Conservation (phyloP, 1,284 basidiomycete species). For the Cutaneotrichosporon mucoides region DNA sequence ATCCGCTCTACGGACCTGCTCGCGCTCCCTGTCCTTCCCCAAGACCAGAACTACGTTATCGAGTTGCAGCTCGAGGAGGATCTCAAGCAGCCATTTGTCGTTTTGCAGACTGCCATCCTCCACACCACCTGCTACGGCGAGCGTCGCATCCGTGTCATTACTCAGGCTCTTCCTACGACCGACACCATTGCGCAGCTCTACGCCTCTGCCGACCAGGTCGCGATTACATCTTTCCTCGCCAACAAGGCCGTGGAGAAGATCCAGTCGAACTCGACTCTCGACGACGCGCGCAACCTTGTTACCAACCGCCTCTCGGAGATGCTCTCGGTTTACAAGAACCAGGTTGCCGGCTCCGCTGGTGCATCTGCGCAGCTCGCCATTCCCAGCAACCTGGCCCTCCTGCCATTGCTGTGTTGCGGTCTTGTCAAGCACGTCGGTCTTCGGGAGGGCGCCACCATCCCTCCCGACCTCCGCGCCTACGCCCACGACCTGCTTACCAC, state of each 20-base stretch:
- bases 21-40: slow-evolving; percentile 92
- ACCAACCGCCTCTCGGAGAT: slow-evolving; percentile 89
- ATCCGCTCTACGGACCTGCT: slow-evolving; percentile 95
- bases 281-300: slow-evolving; percentile 88
- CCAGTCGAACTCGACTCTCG: slow-evolving; percentile 69
- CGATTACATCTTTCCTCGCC: slow-evolving; percentile 80
- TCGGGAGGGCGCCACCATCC: slow-evolving; percentile 91
- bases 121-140: slow-evolving; percentile 96
- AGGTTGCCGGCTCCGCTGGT: slow-evolving; percentile 89
- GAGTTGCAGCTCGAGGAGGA: slow-evolving; percentile 98
- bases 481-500: slow-evolving; percentile 90
- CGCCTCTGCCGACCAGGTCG: slow-evolving; percentile 90
- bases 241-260: slow-evolving; percentile 97
- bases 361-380: slow-evolving; percentile 91
- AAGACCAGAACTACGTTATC: slow-evolving; percentile 95
- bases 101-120: slow-evolving; percentile 91
- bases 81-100: slow-evolving; percentile 85
- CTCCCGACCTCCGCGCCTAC: slow-evolving; percentile 91
- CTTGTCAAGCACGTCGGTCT: slow-evolving; percentile 94
- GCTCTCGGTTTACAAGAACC: slow-evolving; percentile 86
- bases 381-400: slow-evolving; percentile 87
- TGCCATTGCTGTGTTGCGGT: slow-evolving; percentile 84
- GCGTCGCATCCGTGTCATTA: slow-evolving; percentile 92
- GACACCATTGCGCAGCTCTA: slow-evolving; percentile 90
- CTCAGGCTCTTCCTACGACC: slow-evolving; percentile 87